Base-by-base conservation (phyloP, 2,329 filamentous ascomycete genomes). In the Pseudogymnoascus sp. region DNA sequence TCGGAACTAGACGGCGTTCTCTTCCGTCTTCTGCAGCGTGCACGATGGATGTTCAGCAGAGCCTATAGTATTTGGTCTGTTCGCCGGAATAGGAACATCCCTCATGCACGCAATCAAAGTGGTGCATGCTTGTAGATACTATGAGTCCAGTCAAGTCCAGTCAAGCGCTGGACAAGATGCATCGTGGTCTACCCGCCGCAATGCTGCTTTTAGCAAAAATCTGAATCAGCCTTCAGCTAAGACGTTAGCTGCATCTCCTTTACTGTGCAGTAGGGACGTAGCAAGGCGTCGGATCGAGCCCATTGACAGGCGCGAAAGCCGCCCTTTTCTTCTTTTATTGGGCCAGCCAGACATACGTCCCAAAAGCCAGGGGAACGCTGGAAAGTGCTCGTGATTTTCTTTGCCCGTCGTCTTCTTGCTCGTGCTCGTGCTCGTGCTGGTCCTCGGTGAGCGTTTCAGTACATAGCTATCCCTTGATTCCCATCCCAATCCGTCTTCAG, bases 91-190 rank as follows among this genome's bases (percentile, higher is more conserved):
- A 23, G 59, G 59, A 31, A 40, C 18, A 40, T 40, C 14, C 14
- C 34, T 37, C 37, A 60, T 60, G 59, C 59, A 60, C 34, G 59
- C 59, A 60, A 60, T 60, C 59, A 60, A 60, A 60, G 12, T 25
- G 37, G 59, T 42, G 59, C 59, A 60, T 60, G 25, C n/a, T 16
- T 21, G 21, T 21, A 21, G 21, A 21, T 21, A 21, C 21, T 21
- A 21, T 21, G 21, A 21, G 21, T 21, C 21, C 21, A 21, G 21
- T 21, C 21, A 21, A 56, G 50, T 56, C 50, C 50, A 56, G 50
- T 56, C 50, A 56, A 56, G 50, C 50, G 50, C 50, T 56, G 50
- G 25, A 56, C 50, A 34, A n/a, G 59, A 28, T 28, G 34, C 16
- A 37, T 38, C 59, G n/a, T 60, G 59, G 34, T 23, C 59, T 60